Evolutionary conservation across 345 rosid species (phyloP), one percentile per base, ranked within the genome.

Genomic region (Lepidium sativum): DNA sequence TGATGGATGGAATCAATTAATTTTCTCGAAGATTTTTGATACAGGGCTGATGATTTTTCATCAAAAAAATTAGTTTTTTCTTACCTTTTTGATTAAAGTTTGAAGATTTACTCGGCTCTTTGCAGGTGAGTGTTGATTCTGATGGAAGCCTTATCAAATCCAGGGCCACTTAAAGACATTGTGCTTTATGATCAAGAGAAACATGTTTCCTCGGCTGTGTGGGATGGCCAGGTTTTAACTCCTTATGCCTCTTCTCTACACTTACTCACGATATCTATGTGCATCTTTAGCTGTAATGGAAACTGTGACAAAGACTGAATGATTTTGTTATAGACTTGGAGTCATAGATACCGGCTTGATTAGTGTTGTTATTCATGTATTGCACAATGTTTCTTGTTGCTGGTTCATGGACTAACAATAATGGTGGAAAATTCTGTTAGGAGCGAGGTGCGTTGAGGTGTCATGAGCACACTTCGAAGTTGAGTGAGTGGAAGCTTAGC

Each of bases 371-470:
- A 9, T 54, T 53, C 8, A 32, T 66, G 27, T 37, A 10, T 23
- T 47, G 25, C 44, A 20, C 9, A 47, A 8, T 54, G 43, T 58
- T 29, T 33, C 6, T 6, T 23, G 9, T 8, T 16, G 18, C 5
- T 53, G 55, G n/a, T 27, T 29, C 23, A 41, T 47, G 21, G 34
- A 48, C 51, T 58, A 47, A 62, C 32, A 23, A 13, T 58, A 9
- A 62, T 64, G n/a, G 42, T 53, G 31, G 31, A 37, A 25, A 54
- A 21, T 12, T 14, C 18, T 43, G 59, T 64, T 69, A 92, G 97
- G 98, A 92, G 75, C 85, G 98, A n/a, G 96, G 95, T 69, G 98
- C 92, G 4, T 91, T 92, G 60, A 83, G 98, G 79, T 92, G 98
- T 80, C 98, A 89, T 63, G 98, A 92, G 76, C 98, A 92, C 66